Conservation (phyloP, 495 filamentous ascomycete species). For the Haplographium delicatum region DNA sequence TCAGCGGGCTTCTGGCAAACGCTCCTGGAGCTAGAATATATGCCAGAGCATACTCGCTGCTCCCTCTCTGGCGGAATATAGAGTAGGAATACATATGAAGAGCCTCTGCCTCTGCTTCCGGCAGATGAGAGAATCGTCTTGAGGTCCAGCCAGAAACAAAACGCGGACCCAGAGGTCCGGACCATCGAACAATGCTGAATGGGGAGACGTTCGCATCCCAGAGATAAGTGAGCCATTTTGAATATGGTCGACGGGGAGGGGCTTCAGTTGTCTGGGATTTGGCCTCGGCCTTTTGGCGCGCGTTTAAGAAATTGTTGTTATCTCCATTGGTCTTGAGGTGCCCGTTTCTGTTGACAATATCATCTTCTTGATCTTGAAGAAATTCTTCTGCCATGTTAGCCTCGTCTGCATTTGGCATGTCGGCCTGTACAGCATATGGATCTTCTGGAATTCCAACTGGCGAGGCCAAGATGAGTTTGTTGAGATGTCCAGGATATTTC, state of each 20-base stretch:
- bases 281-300: constrained; percentile 33
- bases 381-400: constrained; percentile 69
- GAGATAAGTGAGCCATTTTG: constrained; percentile 82
- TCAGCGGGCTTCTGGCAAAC: constrained; percentile 81
- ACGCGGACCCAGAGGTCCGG: constrained; percentile 86
- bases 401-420: constrained; percentile 69
- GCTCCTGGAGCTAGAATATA: constrained; percentile 93
- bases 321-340: constrained; percentile 33
- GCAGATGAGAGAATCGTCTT: constrained; percentile 84
- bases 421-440: constrained; percentile 79
- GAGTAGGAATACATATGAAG: constrained; percentile 91
- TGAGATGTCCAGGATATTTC: constrained; percentile 89
- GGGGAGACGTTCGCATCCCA: constrained; percentile 98
- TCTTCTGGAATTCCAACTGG: constrained; percentile 95
- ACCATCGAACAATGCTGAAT: constrained; percentile 82
- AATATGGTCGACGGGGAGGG: constrained; percentile 55
- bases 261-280: constrained; percentile 1
- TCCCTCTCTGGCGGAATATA: constrained; percentile 89
- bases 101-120: constrained; percentile 71
- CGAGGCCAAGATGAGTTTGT: constrained; percentile 92
- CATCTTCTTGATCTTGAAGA: constrained; percentile 64
- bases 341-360: constrained; percentile 34
- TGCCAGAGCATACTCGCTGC: constrained; percentile 88
- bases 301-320: constrained; percentile 57
- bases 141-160: constrained; percentile 94